phyloP scores from a whole-genome alignment of 805 yeast species.

The Saccharomycopsis vini region DNA sequence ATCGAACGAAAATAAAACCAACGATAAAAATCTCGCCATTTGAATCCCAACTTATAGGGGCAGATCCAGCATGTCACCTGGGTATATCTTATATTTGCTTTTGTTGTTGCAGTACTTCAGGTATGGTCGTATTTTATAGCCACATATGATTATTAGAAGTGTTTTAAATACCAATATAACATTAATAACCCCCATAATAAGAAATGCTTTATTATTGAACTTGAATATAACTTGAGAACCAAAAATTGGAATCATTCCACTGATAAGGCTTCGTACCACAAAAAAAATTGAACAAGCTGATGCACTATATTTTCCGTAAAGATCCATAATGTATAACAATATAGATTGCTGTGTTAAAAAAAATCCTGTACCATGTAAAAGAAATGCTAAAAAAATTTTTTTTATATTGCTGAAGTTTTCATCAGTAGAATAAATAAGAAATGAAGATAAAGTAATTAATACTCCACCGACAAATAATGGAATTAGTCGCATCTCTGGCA shows the following conservation, averaged over 20 bases:
- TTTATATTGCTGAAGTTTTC: neutral
- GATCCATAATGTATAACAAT: slow-evolving; percentile 12
- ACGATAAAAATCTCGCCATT: too few relatives aligned
- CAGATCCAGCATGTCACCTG: too few relatives aligned
- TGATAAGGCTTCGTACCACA: slow-evolving; percentile 5
- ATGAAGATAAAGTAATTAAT: slow-evolving; percentile 4
- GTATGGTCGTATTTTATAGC: neutral
- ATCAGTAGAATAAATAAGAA: slow-evolving; percentile 4
- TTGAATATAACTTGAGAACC: slow-evolving; percentile 7
- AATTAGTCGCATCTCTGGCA: slow-evolving; percentile 12
- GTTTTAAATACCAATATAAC: neutral
- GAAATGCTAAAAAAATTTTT: slow-evolving; percentile 1
- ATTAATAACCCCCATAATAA: slow-evolving; percentile 8
- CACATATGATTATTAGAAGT: neutral
- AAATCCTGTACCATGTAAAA: slow-evolving; percentile 15
- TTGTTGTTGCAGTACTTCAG: slow-evolving; percentile 7
- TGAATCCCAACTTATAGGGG: too few relatives aligned
- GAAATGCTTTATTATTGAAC: slow-evolving; percentile 9
- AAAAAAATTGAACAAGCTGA: slow-evolving; percentile 11
- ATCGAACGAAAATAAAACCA: too few relatives aligned
- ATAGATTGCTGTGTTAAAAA: slow-evolving; percentile 14
- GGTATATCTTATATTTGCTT: slow-evolving; percentile 4
- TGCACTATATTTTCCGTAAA: slow-evolving; percentile 12
- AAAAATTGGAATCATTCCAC: slow-evolving; percentile 11
- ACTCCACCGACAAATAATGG: slow-evolving; percentile 9